Conservation (phyloP, 2,329 filamentous ascomycete genomes). For the Penicillium sp. region DNA sequence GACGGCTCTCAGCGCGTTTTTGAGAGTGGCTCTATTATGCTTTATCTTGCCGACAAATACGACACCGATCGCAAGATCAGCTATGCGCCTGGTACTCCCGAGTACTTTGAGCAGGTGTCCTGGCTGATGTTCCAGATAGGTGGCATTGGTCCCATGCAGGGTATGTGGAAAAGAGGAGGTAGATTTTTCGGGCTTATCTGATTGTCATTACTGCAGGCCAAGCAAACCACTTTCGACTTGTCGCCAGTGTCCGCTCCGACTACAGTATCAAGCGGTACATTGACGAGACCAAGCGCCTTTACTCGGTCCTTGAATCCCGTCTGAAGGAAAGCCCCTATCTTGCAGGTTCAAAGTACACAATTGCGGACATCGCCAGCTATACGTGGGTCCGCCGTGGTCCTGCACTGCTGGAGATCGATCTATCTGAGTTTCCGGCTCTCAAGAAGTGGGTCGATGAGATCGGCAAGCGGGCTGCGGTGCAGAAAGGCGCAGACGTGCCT, state of each 20-base stretch:
- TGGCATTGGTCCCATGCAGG: slow-evolving; percentile 43
- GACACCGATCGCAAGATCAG: slow-evolving; percentile 45
- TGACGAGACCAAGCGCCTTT: slow-evolving; percentile 51
- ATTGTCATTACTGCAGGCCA: slow-evolving; percentile 33
- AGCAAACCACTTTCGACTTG: slow-evolving; percentile 51
- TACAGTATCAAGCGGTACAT: slow-evolving; percentile 50
- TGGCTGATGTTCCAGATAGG: slow-evolving; percentile 51
- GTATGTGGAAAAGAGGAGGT: slow-evolving; percentile 11
- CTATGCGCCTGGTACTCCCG: slow-evolving; percentile 42
- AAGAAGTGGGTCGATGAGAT: slow-evolving; percentile 34
- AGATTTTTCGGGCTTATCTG: neutral
- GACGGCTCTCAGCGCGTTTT: slow-evolving; percentile 45
- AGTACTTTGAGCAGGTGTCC: slow-evolving; percentile 46
- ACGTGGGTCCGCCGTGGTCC: slow-evolving; percentile 40
- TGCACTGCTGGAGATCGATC: slow-evolving; percentile 27
- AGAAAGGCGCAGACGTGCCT: slow-evolving; percentile 25
- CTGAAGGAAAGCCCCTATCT: slow-evolving; percentile 45
- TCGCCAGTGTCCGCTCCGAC: slow-evolving; percentile 44
- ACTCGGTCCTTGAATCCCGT: slow-evolving; percentile 47
- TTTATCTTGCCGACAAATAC: slow-evolving; percentile 48
- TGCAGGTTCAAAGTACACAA: slow-evolving; percentile 48
- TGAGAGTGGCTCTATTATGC: slow-evolving; percentile 48
- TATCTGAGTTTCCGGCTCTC: slow-evolving; percentile 33
- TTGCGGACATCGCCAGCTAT: slow-evolving; percentile 51
- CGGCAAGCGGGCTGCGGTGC: slow-evolving; percentile 28